A percentile compares a stretch with the other conserved stretches of the same genome.
These are phyloP conservation scores for Chlorencoelia australis DNA, from an alignment of 2,329 filamentous ascomycete species.

Conservation along the genomic window DNA sequence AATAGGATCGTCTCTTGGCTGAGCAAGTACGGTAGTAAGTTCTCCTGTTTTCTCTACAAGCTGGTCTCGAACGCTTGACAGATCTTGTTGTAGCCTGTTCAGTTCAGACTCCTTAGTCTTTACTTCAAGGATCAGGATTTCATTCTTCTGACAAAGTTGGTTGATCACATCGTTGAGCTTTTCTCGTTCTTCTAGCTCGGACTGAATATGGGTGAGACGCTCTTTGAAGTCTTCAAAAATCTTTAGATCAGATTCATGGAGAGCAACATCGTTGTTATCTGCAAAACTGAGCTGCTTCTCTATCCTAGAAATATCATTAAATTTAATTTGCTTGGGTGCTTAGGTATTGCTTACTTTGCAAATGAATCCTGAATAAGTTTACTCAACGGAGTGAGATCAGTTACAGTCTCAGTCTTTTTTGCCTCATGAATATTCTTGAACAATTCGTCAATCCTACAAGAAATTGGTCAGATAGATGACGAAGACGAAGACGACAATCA, in stretches of 20 bases:
- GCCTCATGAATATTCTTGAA: conserved; percentile 9
- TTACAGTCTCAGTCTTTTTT: too few species aligned
- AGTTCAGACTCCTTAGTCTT: conserved; percentile 12
- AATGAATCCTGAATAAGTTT: conserved; percentile 20
- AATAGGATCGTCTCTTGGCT: conserved; percentile 15
- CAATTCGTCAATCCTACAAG: conserved; percentile 16
- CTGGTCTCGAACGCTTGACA: conserved; percentile 11
- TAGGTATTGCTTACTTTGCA: conserved; percentile 18
- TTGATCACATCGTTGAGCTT: conserved; percentile 15
- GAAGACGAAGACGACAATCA: conserved; percentile 13
- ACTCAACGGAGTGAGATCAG: conserved; percentile 9
- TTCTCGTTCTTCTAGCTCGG: conserved; percentile 12
- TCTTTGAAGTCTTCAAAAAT: conserved; percentile 16
- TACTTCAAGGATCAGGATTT: conserved; percentile 10
- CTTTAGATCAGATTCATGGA: conserved; percentile 11
- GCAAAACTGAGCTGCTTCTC: conserved; percentile 10
- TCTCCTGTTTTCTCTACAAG: conserved; percentile 16
- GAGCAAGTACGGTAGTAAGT: conserved; percentile 9
- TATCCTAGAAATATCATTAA: conserved; percentile 12
- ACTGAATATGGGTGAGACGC: conserved; percentile 12
- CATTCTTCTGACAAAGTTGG: conserved; percentile 16
- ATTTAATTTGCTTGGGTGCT: too few species aligned
- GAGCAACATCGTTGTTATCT: conserved; percentile 3
- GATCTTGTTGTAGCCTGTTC: conserved; percentile 12
- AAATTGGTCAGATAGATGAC: conserved; percentile 4